phyloP scores from a whole-genome alignment of 768 basidiomycete species.

The Chalciporus piperatus region DNA sequence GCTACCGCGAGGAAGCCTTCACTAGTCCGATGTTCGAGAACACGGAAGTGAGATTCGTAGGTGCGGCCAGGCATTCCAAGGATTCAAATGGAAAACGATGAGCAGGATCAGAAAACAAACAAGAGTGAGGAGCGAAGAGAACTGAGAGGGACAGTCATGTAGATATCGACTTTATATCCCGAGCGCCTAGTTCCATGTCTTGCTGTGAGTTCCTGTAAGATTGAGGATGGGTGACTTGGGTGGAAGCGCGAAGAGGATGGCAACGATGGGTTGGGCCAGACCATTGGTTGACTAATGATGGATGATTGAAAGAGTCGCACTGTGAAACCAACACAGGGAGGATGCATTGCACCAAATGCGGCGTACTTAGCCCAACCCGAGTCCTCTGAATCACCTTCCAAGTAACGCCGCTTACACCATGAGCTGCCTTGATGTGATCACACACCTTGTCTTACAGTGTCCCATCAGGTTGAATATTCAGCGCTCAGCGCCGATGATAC shows the following conservation, averaged over 20 bases:
- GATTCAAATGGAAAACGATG: not conserved
- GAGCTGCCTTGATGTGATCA: not conserved
- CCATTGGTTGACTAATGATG: not conserved
- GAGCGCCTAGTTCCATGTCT: not conserved
- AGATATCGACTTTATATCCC: slow-evolving; percentile 9
- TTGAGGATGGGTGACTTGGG: slow-evolving; percentile 11
- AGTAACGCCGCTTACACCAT: not conserved
- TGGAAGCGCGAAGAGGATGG: slow-evolving; percentile 8
- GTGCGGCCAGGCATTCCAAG: slow-evolving; percentile 31
- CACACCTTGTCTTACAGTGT: not conserved
- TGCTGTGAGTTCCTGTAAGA: slow-evolving; percentile 25
- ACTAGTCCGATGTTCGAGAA: slow-evolving; percentile 41
- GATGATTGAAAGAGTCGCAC: slow-evolving; percentile 1
- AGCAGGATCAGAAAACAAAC: not conserved
- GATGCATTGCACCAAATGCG: slow-evolving; percentile 5
- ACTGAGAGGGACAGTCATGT: not conserved
- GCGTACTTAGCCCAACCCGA: not conserved
- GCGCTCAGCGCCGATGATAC: not conserved
- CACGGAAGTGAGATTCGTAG: slow-evolving; percentile 19
- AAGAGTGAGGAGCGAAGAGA: slow-evolving; percentile 1
- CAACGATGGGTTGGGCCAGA: slow-evolving; percentile 1
- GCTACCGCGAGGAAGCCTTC: slow-evolving; percentile 40
- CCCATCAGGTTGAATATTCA: not conserved
- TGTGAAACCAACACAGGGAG: slow-evolving; percentile 19
- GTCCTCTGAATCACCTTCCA: not conserved